Base-by-base conservation (phyloP, 495 filamentous ascomycete genomes). In the Aspergillus bertholletiae region DNA sequence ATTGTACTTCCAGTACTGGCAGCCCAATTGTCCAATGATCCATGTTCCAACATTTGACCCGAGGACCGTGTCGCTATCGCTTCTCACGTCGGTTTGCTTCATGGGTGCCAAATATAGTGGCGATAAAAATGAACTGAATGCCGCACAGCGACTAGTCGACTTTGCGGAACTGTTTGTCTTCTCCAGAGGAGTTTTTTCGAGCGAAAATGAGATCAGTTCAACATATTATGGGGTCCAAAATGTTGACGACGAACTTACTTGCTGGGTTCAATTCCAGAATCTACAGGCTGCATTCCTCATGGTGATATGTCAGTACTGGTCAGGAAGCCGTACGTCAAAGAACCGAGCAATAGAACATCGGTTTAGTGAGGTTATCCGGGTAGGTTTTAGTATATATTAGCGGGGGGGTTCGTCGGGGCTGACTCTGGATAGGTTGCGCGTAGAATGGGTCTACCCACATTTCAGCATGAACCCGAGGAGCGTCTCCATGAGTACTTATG, bases 81-180 rank as follows among this genome's bases (percentile, higher is more conserved):
- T 80, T 1, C 61, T 80, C 5, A 63, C 70, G 2, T 58, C 67
- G 7, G 62, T 80, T 3, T 58, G 65, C 3, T 72, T 77, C 22
- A 75, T 79, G 67, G 77, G 77, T 7, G 77, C 75, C 0, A 77
- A 79, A 67, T 80, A 80, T 51, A 74, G 73, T 23, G 55, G 56
- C 7, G 71, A 75, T 32, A 62, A 70, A 28, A 64, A 61, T 46
- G 77, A 79, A 44, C 54, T 64, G 0, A 62, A 62, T 20, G 56
- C 64, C 17, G 73, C 75, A 6, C 77, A 74, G 48, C 59, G 69
- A 22, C 46, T 78, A 18, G 59, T 79, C 0, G 77, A 80, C 53
- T 71, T 80, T 54, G 74, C 68, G 7, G 77, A 80, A 49, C 59
- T 80, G 0, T 74, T 71, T 26, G 58, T 76, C 12, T 79, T 72